Evolutionary conservation across 1,139 yeast genomes (phyloP), one percentile per base, ranked within the genome.

Genomic region (Taphrina confusa): DNA sequence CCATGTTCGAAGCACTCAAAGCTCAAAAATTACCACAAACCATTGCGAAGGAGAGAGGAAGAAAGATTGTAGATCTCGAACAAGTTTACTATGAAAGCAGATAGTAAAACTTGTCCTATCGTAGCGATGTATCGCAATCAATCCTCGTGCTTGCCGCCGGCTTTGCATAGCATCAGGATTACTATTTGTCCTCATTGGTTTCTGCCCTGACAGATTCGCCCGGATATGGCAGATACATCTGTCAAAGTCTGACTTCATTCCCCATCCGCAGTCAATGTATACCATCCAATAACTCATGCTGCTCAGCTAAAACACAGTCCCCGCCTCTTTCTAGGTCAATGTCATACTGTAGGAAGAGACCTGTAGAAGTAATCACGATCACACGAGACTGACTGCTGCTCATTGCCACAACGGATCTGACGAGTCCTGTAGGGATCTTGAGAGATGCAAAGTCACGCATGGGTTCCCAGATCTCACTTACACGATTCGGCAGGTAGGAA

Each of bases 311-410:
- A 42, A 86, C 83, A 73, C 98, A 91, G 69, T 92, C 97, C 3
- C 97, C 97, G 1, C 97, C 97, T 61, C 92, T 75, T 64, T 85
- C 95, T 0, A 94, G 85, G 69, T 91, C 95, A 62, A 92, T 76
- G 0, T 90, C 89, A 71, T 88, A 92, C 61, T 85, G 90, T 71
- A 87, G 89, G 68, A 87, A 86, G 65, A 80, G 80, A 0, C 98
- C 98, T 63, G 88, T 95, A 0, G 94, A 82, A 0, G 96, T 88
- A 3, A 90, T 86, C 18, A 91, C 96, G 67, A 84, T 78, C 1
- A 87, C 83, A 66, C 84, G 85, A 25, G 87, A 76, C 49, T 84
- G 74, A 39, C 76, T 78, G 28, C 46, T 40, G 22, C 16, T 42
- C 66, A 82, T 75, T 1, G 76, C 71, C 68, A 74, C 72, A 63